phyloP scores from a whole-genome alignment of 1,284 basidiomycete genomes.

The Malassezia globosa region DNA sequence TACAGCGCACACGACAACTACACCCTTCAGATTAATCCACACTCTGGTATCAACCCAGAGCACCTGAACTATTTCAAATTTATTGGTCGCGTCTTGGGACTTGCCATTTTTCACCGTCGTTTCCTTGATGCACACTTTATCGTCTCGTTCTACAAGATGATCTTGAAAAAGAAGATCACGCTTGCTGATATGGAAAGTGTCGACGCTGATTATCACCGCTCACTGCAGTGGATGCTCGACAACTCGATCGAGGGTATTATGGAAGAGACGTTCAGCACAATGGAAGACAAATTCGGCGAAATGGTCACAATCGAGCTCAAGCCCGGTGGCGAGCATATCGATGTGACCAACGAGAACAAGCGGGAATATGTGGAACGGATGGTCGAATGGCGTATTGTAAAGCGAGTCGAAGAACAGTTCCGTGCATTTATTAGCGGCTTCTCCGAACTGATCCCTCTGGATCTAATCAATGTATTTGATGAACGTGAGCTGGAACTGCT shows the following conservation, averaged over 20 bases:
- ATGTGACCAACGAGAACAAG: slow-evolving; percentile 95
- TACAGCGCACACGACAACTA: slow-evolving; percentile 99
- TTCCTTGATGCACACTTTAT: slow-evolving; percentile 99
- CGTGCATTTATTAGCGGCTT: slow-evolving; percentile 91
- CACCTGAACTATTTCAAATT: slow-evolving; percentile 99
- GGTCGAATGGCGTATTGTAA: slow-evolving; percentile 82
- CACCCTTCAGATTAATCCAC: slow-evolving; percentile 94
- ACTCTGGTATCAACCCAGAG: slow-evolving; percentile 94
- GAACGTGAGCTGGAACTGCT: slow-evolving; percentile 83
- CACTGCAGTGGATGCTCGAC: slow-evolving; percentile 77
- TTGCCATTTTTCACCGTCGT: slow-evolving; percentile 94
- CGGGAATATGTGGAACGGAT: slow-evolving; percentile 93
- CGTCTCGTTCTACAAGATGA: slow-evolving; percentile 98
- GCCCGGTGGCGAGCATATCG: slow-evolving; percentile 67
- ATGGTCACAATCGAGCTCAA: slow-evolving; percentile 86
- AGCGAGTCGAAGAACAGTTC: slow-evolving; percentile 87
- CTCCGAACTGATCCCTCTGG: slow-evolving; percentile 84
- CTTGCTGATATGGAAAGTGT: slow-evolving; percentile 43
- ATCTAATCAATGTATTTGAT: slow-evolving; percentile 93
- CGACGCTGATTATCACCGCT: slow-evolving; percentile 60
- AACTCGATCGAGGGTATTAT: slow-evolving; percentile 45
- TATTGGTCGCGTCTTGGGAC: slow-evolving; percentile 81
- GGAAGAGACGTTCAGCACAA: slow-evolving; percentile 50
- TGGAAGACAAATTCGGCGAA: slow-evolving; percentile 95
- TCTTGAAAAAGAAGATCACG: slow-evolving; percentile 47